These are phyloP conservation scores for Pythium phragmitis DNA, from an alignment of 352 stramenopile species.

Conservation along the genomic window DNA sequence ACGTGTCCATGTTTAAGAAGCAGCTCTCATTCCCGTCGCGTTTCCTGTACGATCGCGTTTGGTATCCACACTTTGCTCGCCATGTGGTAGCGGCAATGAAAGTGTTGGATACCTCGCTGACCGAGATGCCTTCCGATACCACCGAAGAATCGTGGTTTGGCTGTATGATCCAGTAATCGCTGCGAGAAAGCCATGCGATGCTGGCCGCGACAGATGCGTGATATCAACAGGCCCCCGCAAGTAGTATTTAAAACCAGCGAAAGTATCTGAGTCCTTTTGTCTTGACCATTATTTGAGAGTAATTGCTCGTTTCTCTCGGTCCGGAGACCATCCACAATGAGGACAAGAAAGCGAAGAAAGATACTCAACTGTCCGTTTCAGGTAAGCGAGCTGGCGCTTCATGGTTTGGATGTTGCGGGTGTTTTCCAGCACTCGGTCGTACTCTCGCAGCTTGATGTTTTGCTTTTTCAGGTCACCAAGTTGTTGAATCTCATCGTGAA, in stretches of 20 bases:
- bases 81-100: conserved; percentile 77
- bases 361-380: conserved; percentile 40
- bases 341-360: conserved; percentile 42
- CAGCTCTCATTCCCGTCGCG: conserved; percentile 72
- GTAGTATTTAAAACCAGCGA: conserved; percentile 25
- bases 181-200: neutral
- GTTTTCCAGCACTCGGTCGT: conserved; percentile 30
- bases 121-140: conserved; percentile 30
- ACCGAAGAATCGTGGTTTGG: conserved; percentile 58
- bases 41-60: conserved; percentile 81
- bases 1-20: conserved; percentile 62
- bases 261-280: neutral
- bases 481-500: conserved; percentile 24
- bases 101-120: conserved; percentile 47
- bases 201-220: neutral
- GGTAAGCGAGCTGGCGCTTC: conserved; percentile 26
- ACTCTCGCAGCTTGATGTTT: conserved; percentile 35
- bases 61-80: conserved; percentile 67
- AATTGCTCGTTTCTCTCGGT: neutral
- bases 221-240: neutral
- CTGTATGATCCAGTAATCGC: conserved; percentile 58
- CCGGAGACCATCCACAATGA: conserved; percentile 24
- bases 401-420: conserved; percentile 30
- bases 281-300: neutral
- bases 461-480: conserved; percentile 33